Base-by-base conservation (phyloP, 73 alveolate genomes). In the Durusdinium trenchii region DNA sequence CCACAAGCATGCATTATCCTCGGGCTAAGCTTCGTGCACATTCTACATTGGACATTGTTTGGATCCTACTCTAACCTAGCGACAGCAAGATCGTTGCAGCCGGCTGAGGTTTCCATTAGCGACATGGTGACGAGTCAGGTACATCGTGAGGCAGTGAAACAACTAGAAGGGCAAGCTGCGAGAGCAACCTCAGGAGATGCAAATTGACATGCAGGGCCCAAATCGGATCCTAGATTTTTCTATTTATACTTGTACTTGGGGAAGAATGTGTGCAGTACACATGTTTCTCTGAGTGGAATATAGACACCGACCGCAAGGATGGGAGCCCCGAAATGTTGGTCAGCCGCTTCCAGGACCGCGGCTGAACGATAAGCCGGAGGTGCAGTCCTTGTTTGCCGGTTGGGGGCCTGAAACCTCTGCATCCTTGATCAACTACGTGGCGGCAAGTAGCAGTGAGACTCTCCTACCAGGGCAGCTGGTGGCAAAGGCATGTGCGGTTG, bases 381-480 rank as follows among this genome's bases (percentile, higher is more conserved):
- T 54, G 69, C 91, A 47, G 67, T 46, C 64, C 40, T 30, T 81
- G 69, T 47, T 81, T 67, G 67, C 47, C 26, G 94, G 94, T 5
- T 86, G 95, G 95, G 95, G 95, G 54, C 64, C 62, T 0, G 95
- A 86, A 42, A 86, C 83, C 18, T 81, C 95, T 14, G 95, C 95
- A 3, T 86, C 95, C 62, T 61, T 86, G 83, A 62, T 86, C 51
- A 42, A 61, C 38, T 83, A 86, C 45, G 46, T 86, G 4, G 60
- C 71, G 40, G 79, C 35, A 18, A 42, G 94, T 3, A n/a, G 36
- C 73, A 46, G 48, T 73, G 14, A 48, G 75, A 9, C 20, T 0
- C 45, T 28, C 2, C 2, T 0, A 9, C 81, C 10, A 28, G 81
- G 14, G 45, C 81, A 0, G 42, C 45, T 67, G 81, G 45, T 67